phyloP scores from a whole-genome alignment of 2,329 filamentous ascomycete genomes.

The Sphaerulina vaccinii region DNA sequence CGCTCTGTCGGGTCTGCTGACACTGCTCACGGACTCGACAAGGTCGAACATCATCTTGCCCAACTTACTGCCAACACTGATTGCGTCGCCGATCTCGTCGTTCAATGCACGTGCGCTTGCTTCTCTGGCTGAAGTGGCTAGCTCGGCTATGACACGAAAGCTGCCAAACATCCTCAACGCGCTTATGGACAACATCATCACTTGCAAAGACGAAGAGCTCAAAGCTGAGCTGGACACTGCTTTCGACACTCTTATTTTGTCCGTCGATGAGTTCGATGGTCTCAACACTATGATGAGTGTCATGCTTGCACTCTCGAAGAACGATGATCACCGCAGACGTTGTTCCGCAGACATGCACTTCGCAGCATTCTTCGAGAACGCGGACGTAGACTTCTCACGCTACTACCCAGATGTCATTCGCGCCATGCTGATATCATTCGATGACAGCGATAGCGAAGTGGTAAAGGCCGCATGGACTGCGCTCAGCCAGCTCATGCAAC shows the following conservation, averaged over 20 bases:
- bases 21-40: conserved; percentile 87
- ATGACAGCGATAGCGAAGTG: conserved; percentile 77
- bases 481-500: conserved; percentile 81
- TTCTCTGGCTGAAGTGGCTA: conserved; percentile 87
- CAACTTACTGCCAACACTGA: conserved; percentile 90
- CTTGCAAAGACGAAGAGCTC: conserved; percentile 71
- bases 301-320: conserved; percentile 81
- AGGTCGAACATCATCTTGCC: conserved; percentile 95
- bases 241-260: conserved; percentile 85
- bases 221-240: conserved; percentile 71
- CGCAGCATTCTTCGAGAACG: conserved; percentile 77
- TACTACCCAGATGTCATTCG: conserved; percentile 97
- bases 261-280: conserved; percentile 93
- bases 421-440: conserved; percentile 85
- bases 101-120: conserved; percentile 96
- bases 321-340: conserved; percentile 85
- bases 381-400: conserved; percentile 84
- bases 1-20: conserved; percentile 86
- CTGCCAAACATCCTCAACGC: conserved; percentile 88
- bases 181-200: conserved; percentile 88
- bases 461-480: conserved; percentile 89
- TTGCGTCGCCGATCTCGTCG: conserved; percentile 81
- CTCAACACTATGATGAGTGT: conserved; percentile 95
- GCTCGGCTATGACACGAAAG: conserved; percentile 84
- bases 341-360: conserved; percentile 76